Evolutionary conservation across 176 grass and related monocot genomes (phyloP).

Genomic region (Musa troglodytarum): DNA sequence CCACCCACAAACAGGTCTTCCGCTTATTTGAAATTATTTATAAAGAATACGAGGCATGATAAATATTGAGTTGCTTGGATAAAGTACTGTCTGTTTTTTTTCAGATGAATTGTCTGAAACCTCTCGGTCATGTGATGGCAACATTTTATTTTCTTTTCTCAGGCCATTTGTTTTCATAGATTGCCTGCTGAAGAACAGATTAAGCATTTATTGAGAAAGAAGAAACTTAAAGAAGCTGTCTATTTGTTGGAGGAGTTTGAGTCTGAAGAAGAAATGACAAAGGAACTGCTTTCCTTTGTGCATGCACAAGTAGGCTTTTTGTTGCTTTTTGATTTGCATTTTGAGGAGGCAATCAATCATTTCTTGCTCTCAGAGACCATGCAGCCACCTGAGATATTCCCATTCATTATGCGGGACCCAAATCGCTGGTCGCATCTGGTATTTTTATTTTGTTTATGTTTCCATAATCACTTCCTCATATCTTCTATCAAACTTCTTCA

Average conservation of each 20-base stretch:
- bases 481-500: not conserved
- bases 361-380: conserved; percentile 83
- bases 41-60: too few species aligned
- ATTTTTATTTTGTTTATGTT: conserved; percentile 12
- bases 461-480: conserved; percentile 2
- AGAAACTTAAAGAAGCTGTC: conserved; percentile 67
- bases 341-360: conserved; percentile 83
- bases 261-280: conserved; percentile 74
- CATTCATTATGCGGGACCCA: conserved; percentile 94
- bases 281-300: conserved; percentile 81
- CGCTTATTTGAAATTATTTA: too few species aligned
- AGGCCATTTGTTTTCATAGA: conserved; percentile 79
- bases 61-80: not conserved
- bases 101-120: not conserved
- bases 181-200: conserved; percentile 78
- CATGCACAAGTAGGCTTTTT: conserved; percentile 92
- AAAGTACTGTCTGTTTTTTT: not conserved
- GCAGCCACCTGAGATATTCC: conserved; percentile 91
- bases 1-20: too few species aligned
- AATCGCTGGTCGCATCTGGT: conserved; percentile 95
- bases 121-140: not conserved
- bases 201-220: conserved; percentile 61
- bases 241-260: conserved; percentile 62
- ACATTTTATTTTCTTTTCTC: conserved; percentile 9
- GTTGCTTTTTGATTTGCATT: conserved; percentile 80